A percentile compares a stretch with the other conserved stretches of the same genome.
phyloP scores from a whole-genome alignment of 2,329 filamentous ascomycete genomes.

The Microdochium bolleyi region DNA sequence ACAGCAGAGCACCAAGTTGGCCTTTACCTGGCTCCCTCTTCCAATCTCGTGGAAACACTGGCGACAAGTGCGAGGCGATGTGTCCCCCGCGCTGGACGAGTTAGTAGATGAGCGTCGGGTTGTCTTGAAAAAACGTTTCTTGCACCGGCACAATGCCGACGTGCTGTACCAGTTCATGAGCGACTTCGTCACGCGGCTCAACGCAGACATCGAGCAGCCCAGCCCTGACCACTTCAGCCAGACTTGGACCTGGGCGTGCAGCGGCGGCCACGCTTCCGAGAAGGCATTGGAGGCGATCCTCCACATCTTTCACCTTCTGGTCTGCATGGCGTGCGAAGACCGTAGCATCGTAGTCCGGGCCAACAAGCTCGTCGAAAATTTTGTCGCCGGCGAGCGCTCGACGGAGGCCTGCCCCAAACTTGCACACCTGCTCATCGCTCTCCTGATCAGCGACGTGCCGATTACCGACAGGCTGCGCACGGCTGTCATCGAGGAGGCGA shows the following conservation, averaged over 20 bases:
- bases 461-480: slow-evolving; percentile 29
- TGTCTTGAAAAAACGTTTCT: too few relatives aligned
- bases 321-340: slow-evolving; percentile 34
- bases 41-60: slow-evolving; percentile 38
- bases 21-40: slow-evolving; percentile 37
- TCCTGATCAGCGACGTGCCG: slow-evolving; percentile 34
- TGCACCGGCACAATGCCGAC: slow-evolving; percentile 17
- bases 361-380: slow-evolving; percentile 29
- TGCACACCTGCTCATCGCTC: slow-evolving; percentile 36
- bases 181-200: slow-evolving; percentile 39
- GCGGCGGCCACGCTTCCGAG: slow-evolving; percentile 37
- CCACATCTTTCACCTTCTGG: slow-evolving; percentile 40
- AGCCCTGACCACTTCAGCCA: too few relatives aligned
- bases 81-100: slow-evolving; percentile 12
- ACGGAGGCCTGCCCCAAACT: slow-evolving; percentile 37
- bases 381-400: slow-evolving; percentile 26
- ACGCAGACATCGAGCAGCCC: slow-evolving; percentile 25
- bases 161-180: slow-evolving; percentile 41
- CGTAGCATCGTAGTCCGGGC: slow-evolving; percentile 24
- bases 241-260: too few relatives aligned
- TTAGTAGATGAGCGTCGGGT: slow-evolving; percentile 16
- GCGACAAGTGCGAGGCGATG: slow-evolving; percentile 22
- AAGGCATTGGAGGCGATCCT: slow-evolving; percentile 46
- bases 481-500: slow-evolving; percentile 36
- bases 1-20: slow-evolving; percentile 30